A percentile compares a stretch with the other conserved stretches of the same genome.
Evolutionary conservation across 2,329 filamentous ascomycete genomes (phyloP).

Genomic region (Lithohypha guttulata): DNA sequence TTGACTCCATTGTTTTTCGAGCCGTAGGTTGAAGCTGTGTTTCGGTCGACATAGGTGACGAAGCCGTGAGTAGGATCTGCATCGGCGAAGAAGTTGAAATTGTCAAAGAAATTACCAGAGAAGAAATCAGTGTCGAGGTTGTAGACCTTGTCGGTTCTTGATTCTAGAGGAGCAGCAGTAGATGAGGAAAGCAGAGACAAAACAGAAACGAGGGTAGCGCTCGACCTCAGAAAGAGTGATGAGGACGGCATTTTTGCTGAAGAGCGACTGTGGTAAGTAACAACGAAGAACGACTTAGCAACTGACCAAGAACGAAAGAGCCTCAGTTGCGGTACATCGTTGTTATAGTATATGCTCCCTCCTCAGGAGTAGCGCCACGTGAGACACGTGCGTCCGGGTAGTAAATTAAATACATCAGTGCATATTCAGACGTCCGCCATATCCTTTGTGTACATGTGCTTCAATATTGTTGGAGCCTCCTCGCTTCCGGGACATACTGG

Average conservation of each 20-base stretch:
- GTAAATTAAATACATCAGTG: too few relatives aligned
- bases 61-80: constrained; percentile 41
- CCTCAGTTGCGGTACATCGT: too few relatives aligned
- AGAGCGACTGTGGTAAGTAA: constrained; percentile 15
- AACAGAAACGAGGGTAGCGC: constrained; percentile 22
- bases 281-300: too few relatives aligned
- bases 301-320: too few relatives aligned
- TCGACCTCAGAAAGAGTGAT: constrained; percentile 23
- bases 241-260: constrained; percentile 20
- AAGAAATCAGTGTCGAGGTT: constrained; percentile 32
- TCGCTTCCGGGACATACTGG: too few relatives aligned
- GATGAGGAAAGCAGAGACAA: constrained; percentile 18
- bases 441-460: too few relatives aligned
- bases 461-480: too few relatives aligned
- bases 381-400: too few relatives aligned
- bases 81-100: constrained; percentile 38
- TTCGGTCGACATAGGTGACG: constrained; percentile 33
- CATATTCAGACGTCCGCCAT: too few relatives aligned
- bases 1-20: constrained; percentile 27
- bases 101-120: constrained; percentile 39
- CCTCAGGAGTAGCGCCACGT: too few relatives aligned
- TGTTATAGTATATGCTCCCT: too few relatives aligned
- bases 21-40: too few relatives aligned
- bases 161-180: constrained; percentile 11
- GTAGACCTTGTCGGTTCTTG: constrained; percentile 22